Base-by-base conservation (phyloP, 768 basidiomycete genomes). In the Leccinum arenicola region DNA sequence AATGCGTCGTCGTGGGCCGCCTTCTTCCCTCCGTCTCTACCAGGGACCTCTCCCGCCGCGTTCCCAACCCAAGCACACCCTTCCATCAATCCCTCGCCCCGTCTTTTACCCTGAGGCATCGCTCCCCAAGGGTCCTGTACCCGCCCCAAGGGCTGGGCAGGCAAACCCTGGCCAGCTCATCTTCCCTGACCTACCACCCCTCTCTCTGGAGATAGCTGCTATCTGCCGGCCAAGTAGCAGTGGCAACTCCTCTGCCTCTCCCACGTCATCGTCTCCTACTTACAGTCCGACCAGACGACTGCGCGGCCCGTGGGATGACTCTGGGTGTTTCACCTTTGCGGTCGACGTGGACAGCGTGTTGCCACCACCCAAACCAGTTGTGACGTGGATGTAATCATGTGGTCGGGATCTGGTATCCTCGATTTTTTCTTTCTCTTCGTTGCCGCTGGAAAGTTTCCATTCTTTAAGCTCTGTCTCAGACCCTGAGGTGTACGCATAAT, bases 1-100 rank as follows among this genome's bases (percentile, higher is more conserved):
- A 3, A 90, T 90, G 87, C 80, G 82, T 55, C 86, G 88, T 66
- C 85, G 89, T 31, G 75, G 82, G 31, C 85, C 89, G 1, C 89
- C 89, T 6, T 79, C 83, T 48, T 78, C 87, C 29, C 83, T 91
- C 60, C 82, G 77, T 51, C 81, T 91, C 57, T 73, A 80, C 57
- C 71, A 76, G 38, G 89, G 87, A 14, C 87, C 87, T 5, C 78
- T 82, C 27, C 87, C 88, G 3, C 69, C 81, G n/a, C 80, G 86
- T 62, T 81, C 82, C 53, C 63, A 76, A 49, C 82, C 87, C 21
- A 88, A 82, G 67, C 86, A 90, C 72, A 80, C 76, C 14, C 76
- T 91, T 63, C 90, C 90, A 12, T 81, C 83, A n/a, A 23, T 86
- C 27, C 89, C 89, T 11, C 75, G 76, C 40, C 87, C 87, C 0